Evolutionary conservation across 768 basidiomycete genomes (phyloP).

Genomic region (Phylloporus rhodoxanthus): DNA sequence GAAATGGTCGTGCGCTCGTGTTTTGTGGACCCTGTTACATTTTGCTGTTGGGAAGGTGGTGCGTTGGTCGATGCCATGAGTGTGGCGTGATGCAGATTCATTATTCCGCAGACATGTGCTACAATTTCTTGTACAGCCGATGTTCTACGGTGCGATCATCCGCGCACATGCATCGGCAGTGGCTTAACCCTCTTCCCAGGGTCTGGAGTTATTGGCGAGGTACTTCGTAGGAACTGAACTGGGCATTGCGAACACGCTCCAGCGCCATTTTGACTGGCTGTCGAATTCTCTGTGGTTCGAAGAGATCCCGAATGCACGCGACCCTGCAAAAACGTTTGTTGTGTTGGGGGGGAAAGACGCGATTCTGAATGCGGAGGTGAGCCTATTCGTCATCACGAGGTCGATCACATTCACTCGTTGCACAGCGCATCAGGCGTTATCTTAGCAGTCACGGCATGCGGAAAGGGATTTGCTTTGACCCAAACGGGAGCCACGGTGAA

Average conservation of each 20-base stretch:
- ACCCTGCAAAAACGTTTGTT: constrained; percentile 62
- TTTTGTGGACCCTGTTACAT: constrained; percentile 86
- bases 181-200: constrained; percentile 37
- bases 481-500: constrained; percentile 57
- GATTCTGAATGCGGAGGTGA: constrained; percentile 69
- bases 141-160: constrained; percentile 48
- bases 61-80: constrained; percentile 19
- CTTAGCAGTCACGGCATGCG: constrained; percentile 68
- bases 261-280: constrained; percentile 79
- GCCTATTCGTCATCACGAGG: background rate
- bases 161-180: constrained; percentile 1
- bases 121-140: constrained; percentile 79
- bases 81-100: background rate
- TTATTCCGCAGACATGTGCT: constrained; percentile 64
- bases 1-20: constrained; percentile 68
- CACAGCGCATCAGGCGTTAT: constrained; percentile 67
- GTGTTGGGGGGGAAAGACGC: constrained; percentile 79
- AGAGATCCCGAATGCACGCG: constrained; percentile 75
- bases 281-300: constrained; percentile 87
- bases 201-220: constrained; percentile 71
- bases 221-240: constrained; percentile 88
- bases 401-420: background rate
- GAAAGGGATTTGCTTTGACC: constrained; percentile 61
- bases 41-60: constrained; percentile 95
- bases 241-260: constrained; percentile 80